phyloP scores from a whole-genome alignment of 257 asterid genomes.

The Jasminum sambac region DNA sequence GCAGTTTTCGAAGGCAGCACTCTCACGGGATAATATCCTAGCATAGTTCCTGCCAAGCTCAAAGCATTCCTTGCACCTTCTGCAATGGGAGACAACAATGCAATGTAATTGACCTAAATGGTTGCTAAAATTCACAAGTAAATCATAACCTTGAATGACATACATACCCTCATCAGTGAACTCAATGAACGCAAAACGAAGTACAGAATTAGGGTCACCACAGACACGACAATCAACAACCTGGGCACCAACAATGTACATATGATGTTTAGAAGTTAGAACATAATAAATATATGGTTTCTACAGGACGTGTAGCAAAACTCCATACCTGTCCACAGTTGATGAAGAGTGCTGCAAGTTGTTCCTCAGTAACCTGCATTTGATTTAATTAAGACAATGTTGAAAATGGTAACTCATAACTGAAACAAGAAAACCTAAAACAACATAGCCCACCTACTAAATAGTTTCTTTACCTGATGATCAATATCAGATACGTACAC shows the following conservation, averaged over 20 bases:
- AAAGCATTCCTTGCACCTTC: slow-evolving; percentile 77
- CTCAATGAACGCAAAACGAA: slow-evolving; percentile 73
- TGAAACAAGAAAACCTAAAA: not conserved
- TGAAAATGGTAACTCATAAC: not conserved
- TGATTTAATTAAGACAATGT: slow-evolving; percentile 20
- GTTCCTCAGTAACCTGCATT: slow-evolving; percentile 70
- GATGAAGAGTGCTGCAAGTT: slow-evolving; percentile 67
- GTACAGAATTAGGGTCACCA: slow-evolving; percentile 81
- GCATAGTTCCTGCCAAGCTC: slow-evolving; percentile 75
- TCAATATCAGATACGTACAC: slow-evolving; percentile 77
- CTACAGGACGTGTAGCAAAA: slow-evolving; percentile 11
- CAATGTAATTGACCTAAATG: slow-evolving; percentile 13
- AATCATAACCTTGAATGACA: slow-evolving; percentile 17
- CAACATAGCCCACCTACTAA: not conserved
- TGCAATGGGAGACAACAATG: slow-evolving; percentile 33
- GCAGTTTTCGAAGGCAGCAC: slow-evolving; percentile 84
- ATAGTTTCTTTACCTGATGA: slow-evolving; percentile 54
- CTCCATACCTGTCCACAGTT: slow-evolving; percentile 60
- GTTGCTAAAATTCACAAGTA: slow-evolving; percentile 11
- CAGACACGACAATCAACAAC: slow-evolving; percentile 82
- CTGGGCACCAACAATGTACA: slow-evolving; percentile 31
- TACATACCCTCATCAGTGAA: slow-evolving; percentile 78
- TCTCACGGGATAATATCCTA: slow-evolving; percentile 71
- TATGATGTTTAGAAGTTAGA: not conserved
- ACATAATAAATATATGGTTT: not conserved